Percentiles rank a stretch among this genome's conserved stretches.
phyloP scores from a whole-genome alignment of 257 asterid species.

The Solanum pimpinellifolium region DNA sequence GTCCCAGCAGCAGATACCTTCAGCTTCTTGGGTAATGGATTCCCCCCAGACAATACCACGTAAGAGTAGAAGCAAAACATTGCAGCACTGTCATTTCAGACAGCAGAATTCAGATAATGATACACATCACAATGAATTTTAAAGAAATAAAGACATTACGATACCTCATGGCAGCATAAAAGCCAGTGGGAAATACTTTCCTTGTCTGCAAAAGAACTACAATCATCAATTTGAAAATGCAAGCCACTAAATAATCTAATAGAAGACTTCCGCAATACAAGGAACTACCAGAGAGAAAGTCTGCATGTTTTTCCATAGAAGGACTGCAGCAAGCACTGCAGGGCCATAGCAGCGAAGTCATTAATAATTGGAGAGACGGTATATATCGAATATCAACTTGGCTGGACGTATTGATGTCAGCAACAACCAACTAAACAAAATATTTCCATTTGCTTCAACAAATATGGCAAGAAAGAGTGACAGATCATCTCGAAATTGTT shows the following conservation, averaged over 20 bases:
- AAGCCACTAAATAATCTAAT: neutral
- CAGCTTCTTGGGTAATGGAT: conserved; percentile 35
- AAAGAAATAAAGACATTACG: neutral
- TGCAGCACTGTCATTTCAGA: conserved; percentile 47
- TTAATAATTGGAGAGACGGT: neutral
- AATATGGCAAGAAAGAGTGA: neutral
- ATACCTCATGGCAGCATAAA: conserved; percentile 66
- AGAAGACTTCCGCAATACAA: neutral
- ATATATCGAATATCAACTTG: neutral
- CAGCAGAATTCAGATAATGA: neutral
- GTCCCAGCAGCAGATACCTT: conserved; percentile 8
- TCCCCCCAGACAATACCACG: conserved; percentile 58
- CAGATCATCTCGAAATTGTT: neutral
- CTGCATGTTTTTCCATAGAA: conserved; percentile 58
- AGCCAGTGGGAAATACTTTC: conserved; percentile 53
- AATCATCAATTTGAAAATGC: neutral
- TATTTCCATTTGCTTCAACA: neutral
- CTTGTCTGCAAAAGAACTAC: conserved; percentile 26
- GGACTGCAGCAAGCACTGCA: conserved; percentile 65
- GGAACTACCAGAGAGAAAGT: conserved; percentile 59
- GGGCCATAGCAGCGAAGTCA: conserved; percentile 2
- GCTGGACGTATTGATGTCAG: neutral
- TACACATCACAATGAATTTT: neutral
- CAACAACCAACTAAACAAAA: neutral
- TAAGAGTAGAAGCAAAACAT: conserved; percentile 80